Conservation (phyloP, 441 rosid species). For the Pelargonium cotyledonis region DNA sequence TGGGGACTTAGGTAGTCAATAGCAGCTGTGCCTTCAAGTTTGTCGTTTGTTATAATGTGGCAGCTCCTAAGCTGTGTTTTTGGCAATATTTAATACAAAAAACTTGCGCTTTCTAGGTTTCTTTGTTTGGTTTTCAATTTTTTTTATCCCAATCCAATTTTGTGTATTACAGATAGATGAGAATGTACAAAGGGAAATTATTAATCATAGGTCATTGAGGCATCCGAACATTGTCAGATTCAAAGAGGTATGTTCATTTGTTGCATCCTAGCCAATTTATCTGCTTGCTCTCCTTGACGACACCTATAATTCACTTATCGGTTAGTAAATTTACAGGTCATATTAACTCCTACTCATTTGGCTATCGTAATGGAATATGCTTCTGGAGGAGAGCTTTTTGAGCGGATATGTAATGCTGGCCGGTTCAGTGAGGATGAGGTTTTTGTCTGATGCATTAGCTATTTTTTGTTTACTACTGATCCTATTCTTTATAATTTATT, state of each 20-base stretch:
- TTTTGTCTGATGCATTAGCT: conserved; percentile 8
- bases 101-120: background rate
- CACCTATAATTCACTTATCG: background rate
- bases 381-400: conserved; percentile 95
- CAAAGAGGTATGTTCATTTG: conserved; percentile 40
- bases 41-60: background rate
- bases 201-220: conserved; percentile 59
- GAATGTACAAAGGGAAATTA: conserved; percentile 68
- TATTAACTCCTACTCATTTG: conserved; percentile 86
- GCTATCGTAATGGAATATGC: conserved; percentile 99
- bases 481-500: background rate
- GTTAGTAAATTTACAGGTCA: conserved; percentile 38
- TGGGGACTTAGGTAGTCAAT: too few species aligned
- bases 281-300: too few species aligned
- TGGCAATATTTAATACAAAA: background rate
- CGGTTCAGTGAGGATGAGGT: conserved; percentile 99
- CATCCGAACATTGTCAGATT: conserved; percentile 67
- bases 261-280: background rate
- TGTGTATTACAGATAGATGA: conserved; percentile 50
- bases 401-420: conserved; percentile 93
- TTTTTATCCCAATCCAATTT: background rate
- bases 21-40: background rate
- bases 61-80: background rate
- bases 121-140: background rate
- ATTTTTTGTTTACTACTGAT: background rate